Base-by-base conservation (phyloP, 108 stramenopile species). In the Pseudonitzschia multiseries region DNA sequence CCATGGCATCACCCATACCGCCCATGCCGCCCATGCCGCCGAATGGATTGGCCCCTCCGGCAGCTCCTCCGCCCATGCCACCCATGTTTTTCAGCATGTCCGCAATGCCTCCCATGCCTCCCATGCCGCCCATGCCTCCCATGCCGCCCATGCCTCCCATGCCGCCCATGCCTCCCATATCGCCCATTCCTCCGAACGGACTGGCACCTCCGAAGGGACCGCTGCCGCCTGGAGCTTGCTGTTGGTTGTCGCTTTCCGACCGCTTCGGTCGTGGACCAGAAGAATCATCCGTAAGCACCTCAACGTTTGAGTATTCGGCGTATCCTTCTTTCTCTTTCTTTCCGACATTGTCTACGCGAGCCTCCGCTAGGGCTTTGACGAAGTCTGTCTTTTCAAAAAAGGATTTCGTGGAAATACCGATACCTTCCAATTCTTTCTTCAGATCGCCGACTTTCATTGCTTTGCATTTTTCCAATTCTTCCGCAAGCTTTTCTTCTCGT, bases 351-450 rank as follows among this genome's bases (percentile, higher is more conserved):
- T 89, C 89, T 26, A 78, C 87, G 53, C 84, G 63, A 15, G 89
- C 88, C 69, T 84, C 65, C 8, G 84, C 79, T 14, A 86, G 81
- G 22, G 92, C 92, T 17, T 80, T 68, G 14, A 90, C 87, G 77
- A 93, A 93, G 71, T 93, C 92, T 22, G 79, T 74, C 68, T 93
- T 93, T 82, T 93, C 91, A 56, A 93, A 81, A 69, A 93, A 93
- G 21, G 83, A 71, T 53, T 75, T 79, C 3, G 91, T 93, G 5
- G 79, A 65, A 46, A 93, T 84, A 9, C 91, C 91, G n/a, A 84
- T 83, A 1, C 79, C 78, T 71, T 87, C 61, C 60, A 92, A 69
- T 76, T 92, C 91, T 63, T 91, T 84, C 48, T 78, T 83, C 29
- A 91, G 78, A 17, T 89, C 86, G 21, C 74, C 78, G 1, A 73